Percentiles rank a stretch among this genome's conserved stretches.
phyloP scores from a whole-genome alignment of 306 rosid species.

The Cucurbita pepo region DNA sequence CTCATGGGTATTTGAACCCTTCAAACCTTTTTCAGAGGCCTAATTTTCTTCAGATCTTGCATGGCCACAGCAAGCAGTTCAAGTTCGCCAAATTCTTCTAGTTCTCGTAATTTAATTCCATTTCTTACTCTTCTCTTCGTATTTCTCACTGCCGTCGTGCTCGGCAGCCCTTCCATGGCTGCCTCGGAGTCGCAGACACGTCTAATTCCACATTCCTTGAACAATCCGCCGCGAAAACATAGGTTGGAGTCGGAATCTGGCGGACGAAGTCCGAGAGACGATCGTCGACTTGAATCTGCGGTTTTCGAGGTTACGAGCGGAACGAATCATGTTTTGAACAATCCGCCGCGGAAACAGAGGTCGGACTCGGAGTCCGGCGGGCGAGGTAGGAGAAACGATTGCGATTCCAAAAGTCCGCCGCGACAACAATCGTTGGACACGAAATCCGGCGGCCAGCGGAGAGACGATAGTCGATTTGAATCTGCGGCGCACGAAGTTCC shows the following conservation, averaged over 20 bases:
- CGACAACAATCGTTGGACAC: background rate
- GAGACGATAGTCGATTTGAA: slow-evolving; percentile 26
- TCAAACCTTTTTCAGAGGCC: background rate
- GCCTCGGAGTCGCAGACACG: background rate
- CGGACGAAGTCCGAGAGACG: slow-evolving; percentile 12
- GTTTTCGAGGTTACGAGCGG: background rate
- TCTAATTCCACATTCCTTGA: background rate
- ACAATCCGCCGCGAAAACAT: background rate
- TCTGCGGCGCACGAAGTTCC: slow-evolving; percentile 89
- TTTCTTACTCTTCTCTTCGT: background rate
- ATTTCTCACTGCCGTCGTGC: background rate
- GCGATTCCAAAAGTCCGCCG: background rate
- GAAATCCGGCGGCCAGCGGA: background rate
- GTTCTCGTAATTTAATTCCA: background rate
- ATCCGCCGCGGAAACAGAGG: background rate
- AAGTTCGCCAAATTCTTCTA: background rate
- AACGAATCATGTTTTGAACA: background rate
- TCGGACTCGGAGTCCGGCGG: background rate
- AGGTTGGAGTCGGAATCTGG: background rate
- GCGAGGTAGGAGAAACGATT: slow-evolving; percentile 9
- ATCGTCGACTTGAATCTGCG: background rate
- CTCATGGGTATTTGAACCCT: background rate
- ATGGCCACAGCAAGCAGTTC: background rate
- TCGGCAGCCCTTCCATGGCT: background rate
- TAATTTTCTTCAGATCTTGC: background rate